These are phyloP conservation scores for Phialophora chinensis DNA, from an alignment of 2,329 filamentous ascomycete genomes.

Conservation along the genomic window DNA sequence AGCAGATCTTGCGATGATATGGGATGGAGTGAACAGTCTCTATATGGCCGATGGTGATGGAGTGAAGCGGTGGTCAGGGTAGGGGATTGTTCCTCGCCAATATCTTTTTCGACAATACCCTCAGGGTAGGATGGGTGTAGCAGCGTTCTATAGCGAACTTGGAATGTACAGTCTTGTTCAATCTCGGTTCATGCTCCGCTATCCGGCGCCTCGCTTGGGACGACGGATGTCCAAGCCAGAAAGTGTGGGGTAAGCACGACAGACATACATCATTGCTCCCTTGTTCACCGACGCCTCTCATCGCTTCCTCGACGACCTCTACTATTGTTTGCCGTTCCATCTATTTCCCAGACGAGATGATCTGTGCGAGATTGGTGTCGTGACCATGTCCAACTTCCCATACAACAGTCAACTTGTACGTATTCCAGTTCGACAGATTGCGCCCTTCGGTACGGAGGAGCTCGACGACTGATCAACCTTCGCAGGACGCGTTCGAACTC, in stretches of 20 bases:
- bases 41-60: not conserved
- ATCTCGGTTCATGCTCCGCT: not conserved
- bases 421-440: not conserved
- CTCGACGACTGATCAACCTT: not conserved
- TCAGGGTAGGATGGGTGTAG: constrained; percentile 6
- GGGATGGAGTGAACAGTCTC: constrained; percentile 5
- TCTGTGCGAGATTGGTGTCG: constrained; percentile 1
- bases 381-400: constrained; percentile 32
- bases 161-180: constrained; percentile 12
- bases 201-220: not conserved
- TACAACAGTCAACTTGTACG: constrained; percentile 38
- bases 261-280: constrained; percentile 20
- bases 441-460: not conserved
- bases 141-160: constrained; percentile 9
- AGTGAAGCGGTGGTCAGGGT: not conserved
- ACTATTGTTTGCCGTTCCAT: not conserved
- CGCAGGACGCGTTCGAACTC: constrained; percentile 52
- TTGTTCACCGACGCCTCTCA: constrained; percentile 14
- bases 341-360: constrained; percentile 13
- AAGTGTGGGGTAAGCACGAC: constrained; percentile 26
- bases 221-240: not conserved
- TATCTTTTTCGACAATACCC: constrained; percentile 23
- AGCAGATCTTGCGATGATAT: constrained; percentile 4
- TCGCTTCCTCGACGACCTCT: constrained; percentile 2
- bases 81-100: not conserved